Percentiles rank a stretch among this genome's conserved stretches.
phyloP scores from a whole-genome alignment of 1,284 basidiomycete genomes.

The Rhodotorula mucilaginosa region DNA sequence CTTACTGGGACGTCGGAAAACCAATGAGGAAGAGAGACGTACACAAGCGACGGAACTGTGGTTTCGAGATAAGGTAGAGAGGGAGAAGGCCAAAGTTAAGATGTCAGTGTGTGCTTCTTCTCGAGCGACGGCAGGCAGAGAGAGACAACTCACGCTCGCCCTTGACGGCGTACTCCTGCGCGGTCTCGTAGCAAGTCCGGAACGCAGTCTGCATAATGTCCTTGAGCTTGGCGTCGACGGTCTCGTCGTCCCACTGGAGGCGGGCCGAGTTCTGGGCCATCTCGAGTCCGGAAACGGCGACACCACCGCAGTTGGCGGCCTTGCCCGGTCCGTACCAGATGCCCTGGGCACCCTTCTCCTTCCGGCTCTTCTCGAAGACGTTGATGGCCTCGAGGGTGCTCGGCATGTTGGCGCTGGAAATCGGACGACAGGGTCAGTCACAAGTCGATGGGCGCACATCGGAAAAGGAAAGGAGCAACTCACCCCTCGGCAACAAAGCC shows the following conservation, averaged over 20 bases:
- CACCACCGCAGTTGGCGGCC: conserved; percentile 60
- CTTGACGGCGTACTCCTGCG: conserved; percentile 61
- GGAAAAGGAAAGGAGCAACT: too few relatives aligned
- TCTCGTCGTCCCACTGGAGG: conserved; percentile 60
- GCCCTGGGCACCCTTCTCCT: conserved; percentile 50
- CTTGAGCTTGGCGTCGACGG: conserved; percentile 71
- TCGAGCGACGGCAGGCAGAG: neutral
- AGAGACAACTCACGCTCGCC: conserved; percentile 48
- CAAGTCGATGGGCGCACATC: neutral
- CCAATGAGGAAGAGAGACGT: too few relatives aligned
- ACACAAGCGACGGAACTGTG: conserved; percentile 51
- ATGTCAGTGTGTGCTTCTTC: too few relatives aligned
- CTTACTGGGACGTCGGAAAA: too few relatives aligned
- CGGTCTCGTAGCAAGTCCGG: conserved; percentile 58
- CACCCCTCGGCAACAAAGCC: conserved; percentile 73
- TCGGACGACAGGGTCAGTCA: neutral
- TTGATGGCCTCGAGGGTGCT: conserved; percentile 62
- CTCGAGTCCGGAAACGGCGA: conserved; percentile 66
- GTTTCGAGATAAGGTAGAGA: neutral
- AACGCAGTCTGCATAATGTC: conserved; percentile 72
- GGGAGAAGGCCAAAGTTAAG: neutral
- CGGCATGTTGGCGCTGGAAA: conserved; percentile 43
- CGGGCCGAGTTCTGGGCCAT: conserved; percentile 72
- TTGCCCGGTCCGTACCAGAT: conserved; percentile 72
- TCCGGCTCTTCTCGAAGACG: conserved; percentile 60